Percentiles rank a stretch among this genome's conserved stretches.
phyloP scores from a whole-genome alignment of 2,329 filamentous ascomycete species.

The Aspergillus awamori region DNA sequence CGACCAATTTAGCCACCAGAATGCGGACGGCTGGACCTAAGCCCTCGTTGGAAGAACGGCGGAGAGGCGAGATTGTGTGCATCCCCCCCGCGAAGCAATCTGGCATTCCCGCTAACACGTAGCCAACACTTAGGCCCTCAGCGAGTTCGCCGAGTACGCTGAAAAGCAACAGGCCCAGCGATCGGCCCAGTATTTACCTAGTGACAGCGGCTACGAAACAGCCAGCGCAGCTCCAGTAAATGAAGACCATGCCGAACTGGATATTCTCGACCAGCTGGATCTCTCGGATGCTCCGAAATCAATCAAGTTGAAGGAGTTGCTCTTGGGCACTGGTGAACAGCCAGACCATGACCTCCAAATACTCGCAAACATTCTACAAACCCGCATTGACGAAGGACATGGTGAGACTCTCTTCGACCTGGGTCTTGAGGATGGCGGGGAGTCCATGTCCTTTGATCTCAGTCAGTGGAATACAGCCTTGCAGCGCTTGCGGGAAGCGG shows the following conservation, averaged over 20 bases:
- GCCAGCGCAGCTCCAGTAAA: constrained; percentile 37
- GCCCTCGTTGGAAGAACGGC: constrained; percentile 73
- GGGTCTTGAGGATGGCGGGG: constrained; percentile 85
- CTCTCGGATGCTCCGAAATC: constrained; percentile 68
- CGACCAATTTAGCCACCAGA: constrained; percentile 4
- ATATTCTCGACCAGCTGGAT: constrained; percentile 79
- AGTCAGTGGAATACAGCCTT: constrained; percentile 76
- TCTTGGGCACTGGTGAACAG: constrained; percentile 61
- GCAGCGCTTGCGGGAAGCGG: constrained; percentile 65
- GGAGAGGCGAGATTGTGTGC: constrained; percentile 81
- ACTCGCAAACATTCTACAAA: constrained; percentile 67
- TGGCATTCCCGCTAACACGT: constrained; percentile 13
- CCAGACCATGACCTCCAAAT: constrained; percentile 63
- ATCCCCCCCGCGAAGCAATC: constrained; percentile 6
- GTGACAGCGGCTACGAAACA: constrained; percentile 47
- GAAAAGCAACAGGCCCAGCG: constrained; percentile 79
- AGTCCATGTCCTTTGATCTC: constrained; percentile 75
- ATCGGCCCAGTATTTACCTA: constrained; percentile 40
- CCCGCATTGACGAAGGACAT: constrained; percentile 77
- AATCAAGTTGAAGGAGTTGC: constrained; percentile 72
- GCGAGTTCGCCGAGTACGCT: constrained; percentile 97
- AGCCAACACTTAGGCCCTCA: constrained; percentile 64
- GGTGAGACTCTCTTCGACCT: constrained; percentile 91
- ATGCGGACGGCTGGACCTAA: constrained; percentile 52
- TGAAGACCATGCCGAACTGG: constrained; percentile 83